Percentiles rank a stretch among this genome's conserved stretches.
These are phyloP conservation scores for Hirsutella thompsonii DNA, from an alignment of 2,329 filamentous ascomycete genomes.

Conservation along the genomic window DNA sequence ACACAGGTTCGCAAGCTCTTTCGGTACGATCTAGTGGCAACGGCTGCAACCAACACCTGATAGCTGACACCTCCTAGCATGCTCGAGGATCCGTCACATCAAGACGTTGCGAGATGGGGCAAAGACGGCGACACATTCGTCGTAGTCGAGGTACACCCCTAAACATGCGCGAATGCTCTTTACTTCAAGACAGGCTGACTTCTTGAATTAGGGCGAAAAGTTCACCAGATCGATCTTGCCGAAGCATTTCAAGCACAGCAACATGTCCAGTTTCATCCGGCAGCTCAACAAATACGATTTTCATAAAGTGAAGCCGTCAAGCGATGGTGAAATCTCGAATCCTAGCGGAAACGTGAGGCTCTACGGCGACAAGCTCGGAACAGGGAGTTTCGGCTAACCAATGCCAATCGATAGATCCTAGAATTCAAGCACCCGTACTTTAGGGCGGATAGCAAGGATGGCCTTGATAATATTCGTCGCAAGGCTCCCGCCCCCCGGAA, in stretches of 20 bases:
- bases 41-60: background rate
- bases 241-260: constrained; percentile 98
- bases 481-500: constrained; percentile 92
- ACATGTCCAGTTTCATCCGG: constrained; percentile 92
- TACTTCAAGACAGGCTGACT: constrained; percentile 6
- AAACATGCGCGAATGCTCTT: background rate
- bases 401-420: constrained; percentile 26
- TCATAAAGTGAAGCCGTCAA: constrained; percentile 69
- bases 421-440: constrained; percentile 98
- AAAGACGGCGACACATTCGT: constrained; percentile 93
- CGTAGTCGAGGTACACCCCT: constrained; percentile 68
- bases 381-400: constrained; percentile 1
- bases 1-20: constrained; percentile 89
- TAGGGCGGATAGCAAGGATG: constrained; percentile 89
- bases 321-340: constrained; percentile 19
- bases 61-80: constrained; percentile 34
- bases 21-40: constrained; percentile 55
- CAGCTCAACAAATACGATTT: constrained; percentile 98
- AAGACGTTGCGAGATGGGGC: constrained; percentile 89
- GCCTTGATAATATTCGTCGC: constrained; percentile 86
- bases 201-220: constrained; percentile 66
- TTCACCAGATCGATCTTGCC: constrained; percentile 95
- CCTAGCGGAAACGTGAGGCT: constrained; percentile 23
- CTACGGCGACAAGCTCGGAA: background rate
- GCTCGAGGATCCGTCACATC: constrained; percentile 89